Evolutionary conservation across 192 early-diverging fungal species (phyloP).

Genomic region (Glomus cerebriforme): DNA sequence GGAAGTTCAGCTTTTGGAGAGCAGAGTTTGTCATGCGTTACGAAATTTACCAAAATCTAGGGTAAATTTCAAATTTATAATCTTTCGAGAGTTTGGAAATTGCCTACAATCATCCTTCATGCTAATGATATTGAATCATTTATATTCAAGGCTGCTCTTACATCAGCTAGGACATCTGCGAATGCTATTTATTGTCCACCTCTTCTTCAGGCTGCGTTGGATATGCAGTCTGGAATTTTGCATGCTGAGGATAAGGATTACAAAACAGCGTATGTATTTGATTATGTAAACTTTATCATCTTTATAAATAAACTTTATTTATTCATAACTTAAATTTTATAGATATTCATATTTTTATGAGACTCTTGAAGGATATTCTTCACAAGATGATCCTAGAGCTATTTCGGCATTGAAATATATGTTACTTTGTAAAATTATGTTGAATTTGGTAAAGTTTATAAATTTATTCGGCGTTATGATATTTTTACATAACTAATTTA

Average conservation of each 20-base stretch:
- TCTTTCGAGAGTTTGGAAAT: slow-evolving; percentile 1
- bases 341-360: slow-evolving; percentile 96
- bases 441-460: slow-evolving; percentile 76
- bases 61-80: slow-evolving; percentile 41
- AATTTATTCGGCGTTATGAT: too few relatives aligned
- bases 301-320: not conserved
- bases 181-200: slow-evolving; percentile 99
- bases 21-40: slow-evolving; percentile 89
- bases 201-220: slow-evolving; percentile 91
- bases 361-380: slow-evolving; percentile 90
- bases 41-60: slow-evolving; percentile 92
- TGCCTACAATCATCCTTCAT: slow-evolving; percentile 26
- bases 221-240: slow-evolving; percentile 97
- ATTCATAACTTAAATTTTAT: not conserved
- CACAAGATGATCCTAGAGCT: slow-evolving; percentile 85
- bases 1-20: slow-evolving; percentile 96
- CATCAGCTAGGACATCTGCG: slow-evolving; percentile 93
- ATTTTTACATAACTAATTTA: slow-evolving; percentile 1
- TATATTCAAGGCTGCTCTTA: slow-evolving; percentile 77
- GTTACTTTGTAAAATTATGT: slow-evolving; percentile 99
- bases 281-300: not conserved
- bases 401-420: slow-evolving; percentile 96
- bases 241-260: slow-evolving; percentile 99
- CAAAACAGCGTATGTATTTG: slow-evolving; percentile 81
- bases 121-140: slow-evolving; percentile 20